Percentiles rank a stretch among this genome's conserved stretches.
phyloP scores from a whole-genome alignment of 164 flowering plant species.

The Nelumbo lutea region DNA sequence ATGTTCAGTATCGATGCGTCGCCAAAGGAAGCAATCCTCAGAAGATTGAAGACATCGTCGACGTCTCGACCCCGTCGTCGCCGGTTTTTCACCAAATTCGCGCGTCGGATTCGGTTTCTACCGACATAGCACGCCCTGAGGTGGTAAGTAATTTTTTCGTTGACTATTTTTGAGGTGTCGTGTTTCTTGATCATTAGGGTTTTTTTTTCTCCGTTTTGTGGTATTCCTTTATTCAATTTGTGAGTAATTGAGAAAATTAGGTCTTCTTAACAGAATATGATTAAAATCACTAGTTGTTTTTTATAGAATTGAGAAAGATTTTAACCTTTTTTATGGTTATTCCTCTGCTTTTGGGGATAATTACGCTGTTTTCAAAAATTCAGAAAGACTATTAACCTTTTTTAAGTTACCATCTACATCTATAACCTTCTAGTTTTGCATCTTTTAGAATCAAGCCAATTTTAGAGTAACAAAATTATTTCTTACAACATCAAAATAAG shows the following conservation, averaged over 20 bases:
- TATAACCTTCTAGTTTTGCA: no score
- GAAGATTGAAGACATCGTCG: constrained; percentile 9
- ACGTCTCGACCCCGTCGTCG: background rate
- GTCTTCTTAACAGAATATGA: background rate
- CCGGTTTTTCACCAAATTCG: background rate
- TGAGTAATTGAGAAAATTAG: background rate
- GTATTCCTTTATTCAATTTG: background rate
- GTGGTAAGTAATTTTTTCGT: constrained; percentile 19
- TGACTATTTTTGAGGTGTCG: background rate
- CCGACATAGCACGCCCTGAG: constrained; percentile 26
- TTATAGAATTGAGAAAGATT: no score
- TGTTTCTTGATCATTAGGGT: background rate
- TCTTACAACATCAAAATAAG: no score
- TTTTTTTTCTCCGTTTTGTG: background rate
- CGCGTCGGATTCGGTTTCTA: constrained; percentile 12
- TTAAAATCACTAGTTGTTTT: background rate
- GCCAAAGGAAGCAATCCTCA: constrained; percentile 12
- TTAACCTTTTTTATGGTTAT: no score
- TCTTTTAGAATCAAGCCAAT: no score
- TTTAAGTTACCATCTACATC: no score
- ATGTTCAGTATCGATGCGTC: constrained; percentile 25
- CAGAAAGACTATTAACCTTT: no score
- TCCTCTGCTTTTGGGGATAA: no score
- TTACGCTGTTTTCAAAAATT: no score
- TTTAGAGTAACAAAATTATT: no score